These are phyloP conservation scores for Hyaloperonospora brassicae DNA, from an alignment of 352 stramenopile species.

Conservation along the genomic window DNA sequence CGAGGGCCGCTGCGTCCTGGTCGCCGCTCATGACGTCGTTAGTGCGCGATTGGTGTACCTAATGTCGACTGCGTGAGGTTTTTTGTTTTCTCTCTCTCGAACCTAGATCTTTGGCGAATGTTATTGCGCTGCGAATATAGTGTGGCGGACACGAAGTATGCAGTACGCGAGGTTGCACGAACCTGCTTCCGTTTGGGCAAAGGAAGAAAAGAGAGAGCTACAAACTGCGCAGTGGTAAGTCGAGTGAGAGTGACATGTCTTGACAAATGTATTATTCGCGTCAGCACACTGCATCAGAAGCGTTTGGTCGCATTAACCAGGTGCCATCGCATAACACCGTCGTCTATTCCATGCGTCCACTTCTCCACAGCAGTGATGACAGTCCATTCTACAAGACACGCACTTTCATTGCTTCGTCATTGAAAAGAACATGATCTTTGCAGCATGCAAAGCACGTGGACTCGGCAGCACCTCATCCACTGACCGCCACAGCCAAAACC, in stretches of 20 bases:
- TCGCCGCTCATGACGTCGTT: constrained; percentile 10
- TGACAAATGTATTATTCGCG: constrained; percentile 19
- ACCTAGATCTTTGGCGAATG: too few species aligned
- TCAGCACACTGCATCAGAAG: constrained; percentile 17
- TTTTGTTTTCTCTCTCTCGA: too few species aligned
- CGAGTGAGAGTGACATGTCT: constrained; percentile 1
- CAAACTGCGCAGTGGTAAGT: too few species aligned
- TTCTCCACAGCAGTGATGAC: constrained; percentile 14
- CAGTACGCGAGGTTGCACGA: too few species aligned
- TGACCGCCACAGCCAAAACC: neutral
- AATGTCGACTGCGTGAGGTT: too few species aligned
- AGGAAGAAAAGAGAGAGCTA: too few species aligned
- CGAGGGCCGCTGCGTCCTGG: constrained; percentile 5
- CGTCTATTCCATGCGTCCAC: constrained; percentile 87
- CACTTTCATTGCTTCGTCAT: constrained; percentile 17
- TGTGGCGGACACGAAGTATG: too few species aligned
- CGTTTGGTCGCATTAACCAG: constrained; percentile 83
- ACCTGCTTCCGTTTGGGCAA: too few species aligned
- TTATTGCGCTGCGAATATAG: too few species aligned
- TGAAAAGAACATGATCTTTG: constrained; percentile 27
- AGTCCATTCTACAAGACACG: constrained; percentile 3
- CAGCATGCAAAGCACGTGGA: constrained; percentile 7
- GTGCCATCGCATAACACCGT: constrained; percentile 90
- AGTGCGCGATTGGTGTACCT: too few species aligned
- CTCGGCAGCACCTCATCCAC: constrained; percentile 1